Evolutionary conservation across 441 rosid genomes (phyloP), one percentile per base, ranked within the genome.

Genomic region (Eugenia klotzschiana): DNA sequence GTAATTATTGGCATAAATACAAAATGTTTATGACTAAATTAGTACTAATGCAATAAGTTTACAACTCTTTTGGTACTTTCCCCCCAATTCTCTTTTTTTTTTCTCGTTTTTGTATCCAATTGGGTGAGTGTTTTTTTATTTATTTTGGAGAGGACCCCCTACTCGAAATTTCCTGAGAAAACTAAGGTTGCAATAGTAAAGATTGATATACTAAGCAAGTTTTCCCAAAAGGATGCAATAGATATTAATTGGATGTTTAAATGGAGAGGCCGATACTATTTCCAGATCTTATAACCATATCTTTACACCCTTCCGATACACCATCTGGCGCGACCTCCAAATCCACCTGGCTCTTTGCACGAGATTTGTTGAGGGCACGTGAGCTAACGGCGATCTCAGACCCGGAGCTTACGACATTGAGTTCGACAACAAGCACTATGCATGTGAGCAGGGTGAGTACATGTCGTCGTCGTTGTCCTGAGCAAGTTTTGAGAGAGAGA

Each of bases 161-260:
- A 12, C 25, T 64, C 25, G 3, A 22, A 60, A 64, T 64, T 64
- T 33, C 46, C 77, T 9, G 23, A 64, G 37, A 58, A 33, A 64
- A 5, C 0, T 33, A 37, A 64, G 1, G 46, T 4, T 9, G 25
- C 25, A 18, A 33, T 4, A 33, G 1, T 64, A 18, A 4, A 64
- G 46, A 18, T 33, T 33, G 77, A 64, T 33, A 5, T 33, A 5
- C 25, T 33, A 64, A 37, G 8, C 9, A 23, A 33, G 46, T 33
- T 33, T 33, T 33, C 18, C 18, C 43, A 33, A 33, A 20, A 33
- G 4, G n/a, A 64, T 64, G 16, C 6, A 16, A 16, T 29, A 9
- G 7, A 22, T 18, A 2, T 9, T 64, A 18, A 18, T 33, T 18
- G 23, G 13, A 64, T 33, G n/a, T 33, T 60, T 2, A 64, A 64